Conservation (phyloP, 1,284 basidiomycete species). For the Moesziomyces parantarcticus region DNA sequence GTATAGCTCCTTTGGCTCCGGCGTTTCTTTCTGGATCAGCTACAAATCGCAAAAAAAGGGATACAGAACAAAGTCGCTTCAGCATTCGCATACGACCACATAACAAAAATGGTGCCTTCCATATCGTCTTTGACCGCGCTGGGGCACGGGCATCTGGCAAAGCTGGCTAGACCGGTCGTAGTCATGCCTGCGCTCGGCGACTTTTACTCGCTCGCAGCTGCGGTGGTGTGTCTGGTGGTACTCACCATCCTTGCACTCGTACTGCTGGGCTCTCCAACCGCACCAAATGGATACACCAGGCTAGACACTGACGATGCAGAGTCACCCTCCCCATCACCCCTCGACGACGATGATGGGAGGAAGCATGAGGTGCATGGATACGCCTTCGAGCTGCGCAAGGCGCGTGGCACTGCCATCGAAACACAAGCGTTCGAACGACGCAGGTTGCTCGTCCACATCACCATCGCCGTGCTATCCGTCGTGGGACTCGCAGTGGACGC, state of each 20-base stretch:
- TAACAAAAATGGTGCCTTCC: slow-evolving; percentile 17
- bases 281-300: slow-evolving; percentile 5
- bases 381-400: slow-evolving; percentile 14
- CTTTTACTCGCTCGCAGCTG: slow-evolving; percentile 14
- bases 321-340: not conserved
- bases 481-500: slow-evolving; percentile 28
- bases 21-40: too few relatives aligned
- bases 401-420: slow-evolving; percentile 22
- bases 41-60: too few relatives aligned
- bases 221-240: slow-evolving; percentile 1
- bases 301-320: slow-evolving; percentile 6
- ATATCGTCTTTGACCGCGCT: slow-evolving; percentile 7
- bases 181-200: slow-evolving; percentile 3
- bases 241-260: slow-evolving; percentile 12
- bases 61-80: too few relatives aligned
- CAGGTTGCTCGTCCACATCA: slow-evolving; percentile 14
- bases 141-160: not conserved
- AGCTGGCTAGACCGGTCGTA: too few relatives aligned
- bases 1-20: too few relatives aligned
- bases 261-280: not conserved
- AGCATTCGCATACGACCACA: too few relatives aligned
- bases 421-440: slow-evolving; percentile 6
- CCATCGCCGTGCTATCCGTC: slow-evolving; percentile 19
- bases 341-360: not conserved
- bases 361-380: slow-evolving; percentile 27